phyloP scores from a whole-genome alignment of 768 basidiomycete genomes.

The Boletus reticuloceps region DNA sequence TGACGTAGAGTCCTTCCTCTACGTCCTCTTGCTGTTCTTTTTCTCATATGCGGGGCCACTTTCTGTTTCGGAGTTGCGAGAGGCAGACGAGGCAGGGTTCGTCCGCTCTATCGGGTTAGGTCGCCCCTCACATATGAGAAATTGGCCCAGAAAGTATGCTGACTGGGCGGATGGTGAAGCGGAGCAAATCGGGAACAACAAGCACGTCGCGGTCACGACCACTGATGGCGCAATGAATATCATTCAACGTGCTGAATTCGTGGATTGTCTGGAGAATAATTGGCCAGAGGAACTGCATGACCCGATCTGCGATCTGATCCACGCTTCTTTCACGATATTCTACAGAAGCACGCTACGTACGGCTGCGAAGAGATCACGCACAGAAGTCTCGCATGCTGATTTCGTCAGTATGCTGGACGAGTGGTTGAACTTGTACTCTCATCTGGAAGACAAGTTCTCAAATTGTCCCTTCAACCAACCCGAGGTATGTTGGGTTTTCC shows the following conservation, averaged over 20 bases:
- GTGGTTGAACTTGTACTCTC: background rate
- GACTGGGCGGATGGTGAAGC: background rate
- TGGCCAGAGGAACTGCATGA: background rate
- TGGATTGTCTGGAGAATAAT: background rate
- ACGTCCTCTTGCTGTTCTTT: background rate
- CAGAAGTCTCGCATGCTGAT: background rate
- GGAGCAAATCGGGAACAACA: accelerated
- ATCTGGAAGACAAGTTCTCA: background rate
- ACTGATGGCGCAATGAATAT: background rate
- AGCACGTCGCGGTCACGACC: background rate
- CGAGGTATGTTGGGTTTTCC: too few relatives aligned
- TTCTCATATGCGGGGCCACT: background rate
- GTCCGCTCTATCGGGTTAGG: background rate
- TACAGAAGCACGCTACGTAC: background rate
- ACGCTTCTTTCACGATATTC: background rate
- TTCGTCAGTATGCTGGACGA: background rate
- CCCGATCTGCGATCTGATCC: background rate
- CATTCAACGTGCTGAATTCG: background rate
- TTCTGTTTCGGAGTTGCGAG: background rate
- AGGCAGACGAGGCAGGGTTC: background rate
- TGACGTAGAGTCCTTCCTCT: background rate
- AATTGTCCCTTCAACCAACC: background rate
- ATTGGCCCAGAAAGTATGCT: background rate
- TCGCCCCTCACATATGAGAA: background rate
- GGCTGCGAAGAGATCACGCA: background rate